A percentile compares a stretch with the other conserved stretches of the same genome.
Conservation (phyloP, 768 basidiomycete species). For the Russula ochroleuca region DNA sequence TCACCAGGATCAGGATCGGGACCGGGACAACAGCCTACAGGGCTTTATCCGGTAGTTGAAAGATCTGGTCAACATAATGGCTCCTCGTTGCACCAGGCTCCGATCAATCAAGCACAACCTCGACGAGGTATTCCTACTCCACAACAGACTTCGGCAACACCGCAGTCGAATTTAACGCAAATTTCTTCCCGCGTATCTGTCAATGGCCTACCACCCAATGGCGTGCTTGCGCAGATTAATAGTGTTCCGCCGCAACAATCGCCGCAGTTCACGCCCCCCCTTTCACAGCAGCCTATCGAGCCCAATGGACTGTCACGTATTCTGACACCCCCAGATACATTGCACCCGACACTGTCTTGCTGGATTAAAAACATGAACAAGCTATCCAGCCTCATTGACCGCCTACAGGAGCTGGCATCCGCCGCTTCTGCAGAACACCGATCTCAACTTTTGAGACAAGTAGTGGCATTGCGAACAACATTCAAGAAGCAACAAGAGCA, state of each 20-base stretch:
- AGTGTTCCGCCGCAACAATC: slow-evolving; percentile 12
- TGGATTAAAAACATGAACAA: too few relatives aligned
- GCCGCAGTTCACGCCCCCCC: not conserved
- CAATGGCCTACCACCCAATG: slow-evolving; percentile 3
- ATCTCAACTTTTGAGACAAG: too few relatives aligned
- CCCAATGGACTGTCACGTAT: not conserved
- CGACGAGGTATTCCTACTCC: slow-evolving; percentile 15
- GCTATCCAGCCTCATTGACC: too few relatives aligned
- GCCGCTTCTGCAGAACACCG: too few relatives aligned
- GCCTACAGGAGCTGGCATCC: too few relatives aligned
- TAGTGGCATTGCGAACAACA: too few relatives aligned
- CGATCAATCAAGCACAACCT: slow-evolving; percentile 9
- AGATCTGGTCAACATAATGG: slow-evolving; percentile 15
- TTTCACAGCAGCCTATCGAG: not conserved
- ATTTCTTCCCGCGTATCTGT: slow-evolving; percentile 10
- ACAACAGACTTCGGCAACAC: slow-evolving; percentile 12
- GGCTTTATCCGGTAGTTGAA: slow-evolving; percentile 12
- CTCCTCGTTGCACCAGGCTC: slow-evolving; percentile 9
- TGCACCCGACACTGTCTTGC: too few relatives aligned
- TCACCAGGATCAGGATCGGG: not conserved
- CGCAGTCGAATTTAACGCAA: slow-evolving; percentile 16
- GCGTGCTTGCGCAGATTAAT: not conserved
- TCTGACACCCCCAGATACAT: too few relatives aligned
- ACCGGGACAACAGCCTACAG: slow-evolving; percentile 10
- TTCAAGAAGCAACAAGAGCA: too few relatives aligned